Evolutionary conservation across 2,329 filamentous ascomycete species (phyloP).

Genomic region (Arthrobotrys sinensis): DNA sequence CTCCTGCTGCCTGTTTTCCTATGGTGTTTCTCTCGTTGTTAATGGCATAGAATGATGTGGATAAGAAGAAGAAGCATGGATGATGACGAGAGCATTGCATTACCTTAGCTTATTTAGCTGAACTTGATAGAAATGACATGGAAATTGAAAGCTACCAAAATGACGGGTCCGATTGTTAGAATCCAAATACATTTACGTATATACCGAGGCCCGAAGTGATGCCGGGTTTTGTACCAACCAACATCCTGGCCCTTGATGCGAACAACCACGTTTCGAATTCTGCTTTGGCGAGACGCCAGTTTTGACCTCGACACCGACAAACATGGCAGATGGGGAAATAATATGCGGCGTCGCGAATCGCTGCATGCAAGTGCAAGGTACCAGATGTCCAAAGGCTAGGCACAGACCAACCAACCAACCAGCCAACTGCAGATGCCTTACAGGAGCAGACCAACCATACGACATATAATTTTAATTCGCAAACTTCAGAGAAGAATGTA

Average conservation of each 20-base stretch:
- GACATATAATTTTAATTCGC: conserved; percentile 3
- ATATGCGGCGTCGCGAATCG: conserved; percentile 42
- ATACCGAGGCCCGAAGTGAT: background rate
- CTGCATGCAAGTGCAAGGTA: conserved; percentile 30
- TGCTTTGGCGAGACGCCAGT: conserved; percentile 12
- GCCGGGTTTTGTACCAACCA: background rate
- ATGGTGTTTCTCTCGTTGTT: conserved; percentile 12
- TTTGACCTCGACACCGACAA: conserved; percentile 25
- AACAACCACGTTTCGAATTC: conserved; percentile 33
- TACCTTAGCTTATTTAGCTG: conserved; percentile 16
- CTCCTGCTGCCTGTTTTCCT: conserved; percentile 18
- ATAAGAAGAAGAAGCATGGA: conserved; percentile 24
- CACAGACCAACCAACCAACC: background rate
- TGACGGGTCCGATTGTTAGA: conserved; percentile 4
- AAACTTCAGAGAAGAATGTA: background rate
- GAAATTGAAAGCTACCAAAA: background rate
- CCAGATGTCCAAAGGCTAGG: conserved; percentile 9
- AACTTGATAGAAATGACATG: conserved; percentile 16
- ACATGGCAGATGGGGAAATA: conserved; percentile 50
- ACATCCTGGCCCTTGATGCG: background rate
- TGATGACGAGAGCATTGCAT: conserved; percentile 24
- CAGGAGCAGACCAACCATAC: conserved; percentile 9
- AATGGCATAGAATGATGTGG: conserved; percentile 9
- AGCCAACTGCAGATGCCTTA: conserved; percentile 8
- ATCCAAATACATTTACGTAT: background rate